Evolutionary conservation across 2,329 filamentous ascomycete species (phyloP), one percentile per base, ranked within the genome.

Genomic region (Apiospora sp.): DNA sequence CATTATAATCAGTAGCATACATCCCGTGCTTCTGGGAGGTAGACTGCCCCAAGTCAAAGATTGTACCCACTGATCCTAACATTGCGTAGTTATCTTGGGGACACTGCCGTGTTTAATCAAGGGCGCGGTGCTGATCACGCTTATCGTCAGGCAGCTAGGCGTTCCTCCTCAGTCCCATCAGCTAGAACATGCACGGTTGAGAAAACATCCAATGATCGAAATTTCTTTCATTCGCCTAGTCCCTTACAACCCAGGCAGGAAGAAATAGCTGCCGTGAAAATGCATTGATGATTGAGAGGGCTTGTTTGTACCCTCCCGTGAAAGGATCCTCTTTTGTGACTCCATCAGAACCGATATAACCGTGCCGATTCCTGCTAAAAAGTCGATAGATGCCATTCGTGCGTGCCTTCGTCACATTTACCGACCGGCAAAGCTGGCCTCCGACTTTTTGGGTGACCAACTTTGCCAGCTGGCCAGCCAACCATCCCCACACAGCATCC

Each of bases 161-260:
- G 34, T 10, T 61, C 54, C 22, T 24, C 58, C 13, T 24, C 58
- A 64, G 58, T 14, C 58, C 19, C 8, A 22, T 64, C 58, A 64
- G n/a, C 58, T 64, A 41, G 19, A 64, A 24, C 58, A 64, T 64
- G 58, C 58, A 64, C 58, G 19, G 37, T 41, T 64, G 34, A 41
- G 34, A 64, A 41, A 22, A 12, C 6, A 41, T 24, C 58, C 30
- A 64, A 10, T 64, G 58, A 64, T 64, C 58, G 34, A 64, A 22
- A 64, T 64, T 64, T 64, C 58, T 34, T 86, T 87, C 84, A 86
- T 87, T 87, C 84, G 85, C 86, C 83, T 84, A 85, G 83, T 84
- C 84, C 82, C 83, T 83, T 85, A 84, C 85, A 83, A 86, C 83
- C 84, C 85, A 84, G 84, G 83, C 84, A 84, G 78, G 76, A 76